Evolutionary conservation across 768 basidiomycete genomes (phyloP), one percentile per base, ranked within the genome.

Genomic region (Macrolepiota albuminosa): DNA sequence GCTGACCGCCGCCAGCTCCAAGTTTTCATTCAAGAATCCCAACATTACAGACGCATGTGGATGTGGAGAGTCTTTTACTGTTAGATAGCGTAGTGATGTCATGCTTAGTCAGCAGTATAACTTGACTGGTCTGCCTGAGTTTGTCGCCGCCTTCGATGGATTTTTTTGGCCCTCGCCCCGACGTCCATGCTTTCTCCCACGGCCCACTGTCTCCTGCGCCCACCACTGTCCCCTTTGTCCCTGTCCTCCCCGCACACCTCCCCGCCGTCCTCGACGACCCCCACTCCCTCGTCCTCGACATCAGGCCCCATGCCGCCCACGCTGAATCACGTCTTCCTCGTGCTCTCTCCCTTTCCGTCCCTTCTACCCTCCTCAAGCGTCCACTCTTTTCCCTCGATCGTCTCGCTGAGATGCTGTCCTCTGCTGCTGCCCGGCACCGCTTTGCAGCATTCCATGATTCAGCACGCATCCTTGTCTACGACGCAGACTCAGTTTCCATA

Each of bases 21-120:
- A 87, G 73, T 91, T 92, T 67, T 81, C 85, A 33, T 91, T 91
- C 74, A 84, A 88, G 76, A 95, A 96, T 69, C 94, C 94, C 7
- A 97, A 97, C 72, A 88, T 96, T 73, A 91, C 88, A 75, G 94
- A 95, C 68, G 91, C 93, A 7, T 97, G 94, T 72, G 94, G 94
- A 54, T 96, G 94, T 68, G 94, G 94, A 62, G 94, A 96, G 76
- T 95, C 93, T 0, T 95, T 94, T 75, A 89, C 83, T 50, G 84
- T 93, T 60, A 71, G 68, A 53, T 75, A 75, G 71, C 1, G 18
- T 16, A 59, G 40, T 65, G 64, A 64, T 61, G 54, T 64, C 61
- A 62, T 36, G 43, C 45, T 61, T 64, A 54, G 60, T 61, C 61
- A 64, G 55, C 63, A 13, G 8, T 43, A 43, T 43, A 43, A 21